Conservation (phyloP, 192 early-diverging fungal genomes). For the Backusella tarrabulga region DNA sequence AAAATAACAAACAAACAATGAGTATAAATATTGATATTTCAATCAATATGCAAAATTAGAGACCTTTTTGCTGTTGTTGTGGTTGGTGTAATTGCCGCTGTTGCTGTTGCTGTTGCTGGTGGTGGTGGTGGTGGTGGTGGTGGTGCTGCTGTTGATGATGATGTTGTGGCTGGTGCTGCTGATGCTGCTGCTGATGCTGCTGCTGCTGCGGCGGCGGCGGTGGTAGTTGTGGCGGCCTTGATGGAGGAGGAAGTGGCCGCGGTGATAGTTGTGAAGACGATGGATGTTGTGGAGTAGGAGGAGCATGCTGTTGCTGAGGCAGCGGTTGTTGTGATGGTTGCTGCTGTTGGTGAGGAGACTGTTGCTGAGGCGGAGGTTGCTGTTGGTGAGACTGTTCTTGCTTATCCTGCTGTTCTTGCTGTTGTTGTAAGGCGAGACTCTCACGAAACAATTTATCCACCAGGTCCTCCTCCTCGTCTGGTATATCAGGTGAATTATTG, state of each 20-base stretch:
- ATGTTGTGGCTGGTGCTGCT: background rate
- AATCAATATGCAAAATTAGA: background rate
- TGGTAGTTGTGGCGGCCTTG: background rate
- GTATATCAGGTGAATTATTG: background rate
- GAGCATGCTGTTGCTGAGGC: background rate
- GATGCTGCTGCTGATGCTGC: too few relatives aligned
- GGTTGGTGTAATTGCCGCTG: background rate
- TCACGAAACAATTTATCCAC: constrained; percentile 32
- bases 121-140: fast-evolving
- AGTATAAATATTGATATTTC: background rate
- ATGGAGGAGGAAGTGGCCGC: background rate
- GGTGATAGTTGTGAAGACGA: background rate
- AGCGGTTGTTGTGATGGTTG: background rate
- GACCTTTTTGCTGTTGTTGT: background rate
- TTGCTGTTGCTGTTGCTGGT: too few relatives aligned
- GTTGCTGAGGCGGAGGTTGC: background rate
- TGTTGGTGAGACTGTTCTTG: background rate
- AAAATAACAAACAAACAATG: background rate
- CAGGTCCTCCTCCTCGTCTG: constrained; percentile 15
- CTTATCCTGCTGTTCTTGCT: background rate
- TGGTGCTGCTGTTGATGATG: background rate
- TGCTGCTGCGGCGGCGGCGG: background rate
- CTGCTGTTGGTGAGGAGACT: background rate
- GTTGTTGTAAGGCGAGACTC: constrained; percentile 21
- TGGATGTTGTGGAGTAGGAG: background rate